A percentile compares a stretch with the other conserved stretches of the same genome.
Conservation (phyloP, 331 rosid species). For the Acacia concinna region DNA sequence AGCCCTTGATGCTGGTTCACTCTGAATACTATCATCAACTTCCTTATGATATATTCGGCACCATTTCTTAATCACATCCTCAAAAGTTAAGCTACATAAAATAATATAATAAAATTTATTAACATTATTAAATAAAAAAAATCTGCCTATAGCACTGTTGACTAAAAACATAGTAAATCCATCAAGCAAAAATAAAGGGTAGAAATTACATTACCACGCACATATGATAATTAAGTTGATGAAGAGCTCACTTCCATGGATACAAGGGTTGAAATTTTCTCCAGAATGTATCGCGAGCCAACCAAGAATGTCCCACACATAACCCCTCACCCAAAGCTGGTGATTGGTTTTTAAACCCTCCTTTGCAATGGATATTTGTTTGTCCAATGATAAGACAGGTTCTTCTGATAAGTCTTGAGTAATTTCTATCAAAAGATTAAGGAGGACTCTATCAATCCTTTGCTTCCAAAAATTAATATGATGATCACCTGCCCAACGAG, state of each 20-base stretch:
- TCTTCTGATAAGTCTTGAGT: conserved; percentile 39
- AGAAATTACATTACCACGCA: conserved; percentile 63
- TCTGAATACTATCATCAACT: conserved; percentile 51
- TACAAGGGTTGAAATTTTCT: conserved; percentile 54
- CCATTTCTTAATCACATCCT: background rate
- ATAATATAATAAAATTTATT: conserved; percentile 7
- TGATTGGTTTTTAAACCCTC: conserved; percentile 52
- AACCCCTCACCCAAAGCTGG: conserved; percentile 54
- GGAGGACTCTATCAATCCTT: conserved; percentile 67
- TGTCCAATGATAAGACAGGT: conserved; percentile 48
- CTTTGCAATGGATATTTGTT: conserved; percentile 52
- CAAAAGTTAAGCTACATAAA: background rate
- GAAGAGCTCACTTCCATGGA: conserved; percentile 40
- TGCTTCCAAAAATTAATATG: conserved; percentile 73
- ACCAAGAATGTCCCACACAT: conserved; percentile 88
- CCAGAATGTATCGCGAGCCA: conserved; percentile 67
- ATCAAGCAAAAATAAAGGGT: conserved; percentile 27
- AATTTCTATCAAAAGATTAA: conserved; percentile 65
- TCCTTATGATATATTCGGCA: conserved; percentile 12
- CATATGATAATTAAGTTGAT: conserved; percentile 58
- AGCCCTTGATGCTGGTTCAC: conserved; percentile 67
- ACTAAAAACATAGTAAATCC: background rate
- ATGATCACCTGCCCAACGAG: conserved; percentile 85
- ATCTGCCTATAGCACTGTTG: conserved; percentile 8
- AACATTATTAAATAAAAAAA: background rate